phyloP scores from a whole-genome alignment of 768 basidiomycete species.

The Boletellus emodensis region DNA sequence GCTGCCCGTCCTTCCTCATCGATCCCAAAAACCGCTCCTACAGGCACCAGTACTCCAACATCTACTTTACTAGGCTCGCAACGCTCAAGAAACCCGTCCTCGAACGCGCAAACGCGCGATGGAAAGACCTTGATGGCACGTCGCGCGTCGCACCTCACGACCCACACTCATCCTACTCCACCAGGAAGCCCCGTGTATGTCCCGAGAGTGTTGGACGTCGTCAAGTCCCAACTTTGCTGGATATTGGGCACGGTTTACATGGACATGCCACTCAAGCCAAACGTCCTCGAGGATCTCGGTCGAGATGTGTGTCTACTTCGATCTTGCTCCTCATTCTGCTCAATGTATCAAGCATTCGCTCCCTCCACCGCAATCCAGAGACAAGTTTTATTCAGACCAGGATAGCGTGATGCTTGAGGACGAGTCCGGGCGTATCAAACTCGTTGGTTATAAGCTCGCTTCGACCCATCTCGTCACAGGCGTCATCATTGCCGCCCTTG shows the following conservation, averaged over 20 bases:
- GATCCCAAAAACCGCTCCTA: conserved; percentile 47
- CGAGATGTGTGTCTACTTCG: conserved; percentile 61
- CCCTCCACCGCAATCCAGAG: conserved; percentile 71
- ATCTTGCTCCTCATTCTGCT: conserved; percentile 4
- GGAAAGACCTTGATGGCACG: conserved; percentile 46
- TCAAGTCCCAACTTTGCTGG: conserved; percentile 81
- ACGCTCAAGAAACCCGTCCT: conserved; percentile 46
- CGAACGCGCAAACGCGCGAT: conserved; percentile 45
- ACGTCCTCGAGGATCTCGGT: conserved; percentile 93
- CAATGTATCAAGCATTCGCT: conserved; percentile 68
- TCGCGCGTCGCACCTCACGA: neutral
- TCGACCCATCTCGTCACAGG: conserved; percentile 78
- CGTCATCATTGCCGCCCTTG: conserved; percentile 84
- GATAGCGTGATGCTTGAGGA: conserved; percentile 92
- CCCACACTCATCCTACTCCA: conserved; percentile 7
- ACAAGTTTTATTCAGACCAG: conserved; percentile 70
- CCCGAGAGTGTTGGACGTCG: conserved; percentile 82
- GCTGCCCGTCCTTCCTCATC: conserved; percentile 41
- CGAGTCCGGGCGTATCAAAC: conserved; percentile 86
- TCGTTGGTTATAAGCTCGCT: conserved; percentile 72
- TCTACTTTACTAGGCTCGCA: conserved; percentile 61
- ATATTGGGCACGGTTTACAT: conserved; percentile 95
- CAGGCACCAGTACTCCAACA: conserved; percentile 68
- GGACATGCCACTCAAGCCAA: conserved; percentile 99
- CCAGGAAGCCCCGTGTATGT: conserved; percentile 67